Evolutionary conservation across 108 stramenopile species (phyloP), one percentile per base, ranked within the genome.

Genomic region (Cyclostephanos tholiformis): DNA sequence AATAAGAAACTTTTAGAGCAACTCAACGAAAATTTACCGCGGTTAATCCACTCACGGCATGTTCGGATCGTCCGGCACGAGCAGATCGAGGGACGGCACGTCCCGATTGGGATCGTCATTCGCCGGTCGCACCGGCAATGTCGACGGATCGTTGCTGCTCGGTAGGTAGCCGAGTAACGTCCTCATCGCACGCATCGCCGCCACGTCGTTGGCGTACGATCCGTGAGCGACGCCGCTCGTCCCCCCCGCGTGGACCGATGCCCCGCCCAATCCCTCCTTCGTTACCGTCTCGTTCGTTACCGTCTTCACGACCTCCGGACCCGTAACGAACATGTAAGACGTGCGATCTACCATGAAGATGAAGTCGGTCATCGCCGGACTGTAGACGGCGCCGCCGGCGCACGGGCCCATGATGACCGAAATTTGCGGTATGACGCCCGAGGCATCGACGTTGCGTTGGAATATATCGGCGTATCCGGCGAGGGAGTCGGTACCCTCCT

Each of bases 281-380:
- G 96, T 97, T 14, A 99, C 97, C 10, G 79, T 85, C 80, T 99
- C 99, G 72, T 99, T 97, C 22, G 98, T 99, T 7, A 99, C 99
- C 17, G 99, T 98, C 79, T 97, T 99, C 69, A 99, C 99, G 2
- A 99, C 99, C 55, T 98, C 97, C 0, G 99, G 99, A 7, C 99
- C 99, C 11, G 99, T 99, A 23, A 99, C 98, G 72, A 99, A 99
- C 98, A 98, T 99, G 86, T 98, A 97, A 29, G 89, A 90, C 2
- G 97, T 91, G 16, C 91, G 64, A 65, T 94, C 92, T 5, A 98
- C 97, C 99, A 99, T 99, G 86, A 98, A 97, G 29, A 97, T 98
- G 50, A 99, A 99, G 77, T 99, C 99, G 8, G 99, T 99, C 97
- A 99, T 98, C 63, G 98, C 99, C 0, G 99, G 99, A 56, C 91